These are phyloP conservation scores for Fusarium decemcellulare DNA, from an alignment of 2,329 filamentous ascomycete species.

Conservation along the genomic window DNA sequence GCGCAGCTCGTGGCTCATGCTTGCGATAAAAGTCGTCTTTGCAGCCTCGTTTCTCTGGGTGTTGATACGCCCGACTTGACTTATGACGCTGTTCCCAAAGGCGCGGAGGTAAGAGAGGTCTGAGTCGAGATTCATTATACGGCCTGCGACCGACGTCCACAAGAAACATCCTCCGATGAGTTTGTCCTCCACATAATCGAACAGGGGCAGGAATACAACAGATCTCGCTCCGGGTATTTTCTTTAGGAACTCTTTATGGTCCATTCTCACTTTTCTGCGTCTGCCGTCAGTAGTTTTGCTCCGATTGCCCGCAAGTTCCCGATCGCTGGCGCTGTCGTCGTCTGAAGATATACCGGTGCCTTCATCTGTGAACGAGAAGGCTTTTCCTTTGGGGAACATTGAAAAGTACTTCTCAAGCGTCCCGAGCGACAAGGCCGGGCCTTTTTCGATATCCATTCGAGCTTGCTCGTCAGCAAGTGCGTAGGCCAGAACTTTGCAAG, in stretches of 20 bases:
- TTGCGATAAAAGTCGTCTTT: slow-evolving; percentile 72
- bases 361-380: slow-evolving; percentile 49
- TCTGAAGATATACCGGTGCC: slow-evolving; percentile 48
- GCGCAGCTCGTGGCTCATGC: slow-evolving; percentile 71
- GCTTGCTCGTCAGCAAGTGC: slow-evolving; percentile 45
- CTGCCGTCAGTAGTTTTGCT: neutral
- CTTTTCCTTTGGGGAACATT: slow-evolving; percentile 49
- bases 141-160: slow-evolving; percentile 51
- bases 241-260: slow-evolving; percentile 52
- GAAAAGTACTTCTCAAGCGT: slow-evolving; percentile 50
- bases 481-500: slow-evolving; percentile 49
- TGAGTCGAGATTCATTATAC: slow-evolving; percentile 54
- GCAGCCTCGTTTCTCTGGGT: slow-evolving; percentile 65
- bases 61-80: slow-evolving; percentile 68
- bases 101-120: slow-evolving; percentile 55
- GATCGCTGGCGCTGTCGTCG: slow-evolving; percentile 50
- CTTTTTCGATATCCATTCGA: slow-evolving; percentile 45
- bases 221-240: slow-evolving; percentile 52
- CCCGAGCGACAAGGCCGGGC: slow-evolving; percentile 45
- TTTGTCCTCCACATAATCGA: slow-evolving; percentile 52
- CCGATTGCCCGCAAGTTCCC: slow-evolving; percentile 13
- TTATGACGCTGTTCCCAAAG: slow-evolving; percentile 57
- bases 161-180: slow-evolving; percentile 54
- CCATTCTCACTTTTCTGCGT: slow-evolving; percentile 37
- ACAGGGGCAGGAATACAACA: slow-evolving; percentile 54